Percentiles rank a stretch among this genome's conserved stretches.
These are phyloP conservation scores for Phytophthora megakarya DNA, from an alignment of 352 stramenopile species.

Conservation along the genomic window DNA sequence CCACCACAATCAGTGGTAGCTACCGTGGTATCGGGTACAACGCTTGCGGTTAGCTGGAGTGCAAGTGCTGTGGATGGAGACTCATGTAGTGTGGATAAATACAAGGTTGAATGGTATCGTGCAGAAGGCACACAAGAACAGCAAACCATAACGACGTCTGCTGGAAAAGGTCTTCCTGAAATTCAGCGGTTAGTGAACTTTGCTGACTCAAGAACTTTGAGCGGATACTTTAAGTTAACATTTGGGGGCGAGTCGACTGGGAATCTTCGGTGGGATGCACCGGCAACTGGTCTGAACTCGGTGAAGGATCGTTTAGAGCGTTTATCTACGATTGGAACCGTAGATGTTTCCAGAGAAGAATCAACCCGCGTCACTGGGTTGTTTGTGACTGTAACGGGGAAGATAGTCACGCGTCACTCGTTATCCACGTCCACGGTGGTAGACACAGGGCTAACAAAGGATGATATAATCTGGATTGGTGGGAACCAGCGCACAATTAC, in stretches of 20 bases:
- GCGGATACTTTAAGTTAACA: slow-evolving; percentile 68
- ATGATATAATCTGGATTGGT: slow-evolving; percentile 62
- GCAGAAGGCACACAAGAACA: slow-evolving; percentile 56
- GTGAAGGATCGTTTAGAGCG: slow-evolving; percentile 75
- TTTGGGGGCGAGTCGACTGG: slow-evolving; percentile 66
- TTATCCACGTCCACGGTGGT: slow-evolving; percentile 35
- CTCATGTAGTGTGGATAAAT: slow-evolving; percentile 59
- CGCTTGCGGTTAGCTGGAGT: slow-evolving; percentile 56
- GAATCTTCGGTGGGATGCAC: slow-evolving; percentile 74
- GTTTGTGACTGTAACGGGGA: slow-evolving; percentile 39
- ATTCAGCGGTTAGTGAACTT: slow-evolving; percentile 66
- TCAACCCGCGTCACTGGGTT: slow-evolving; percentile 60
- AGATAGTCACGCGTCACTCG: slow-evolving; percentile 37
- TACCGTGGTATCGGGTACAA: slow-evolving; percentile 60
- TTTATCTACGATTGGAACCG: slow-evolving; percentile 64
- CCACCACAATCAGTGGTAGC: slow-evolving; percentile 50
- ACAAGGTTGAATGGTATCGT: slow-evolving; percentile 83
- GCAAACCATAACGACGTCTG: slow-evolving; percentile 81
- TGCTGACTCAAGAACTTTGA: slow-evolving; percentile 58
- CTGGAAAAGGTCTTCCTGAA: slow-evolving; percentile 65
- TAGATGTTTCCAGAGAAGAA: slow-evolving; percentile 52
- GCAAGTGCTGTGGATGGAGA: slow-evolving; percentile 32
- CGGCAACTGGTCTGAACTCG: slow-evolving; percentile 56
- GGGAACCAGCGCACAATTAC: slow-evolving; percentile 47
- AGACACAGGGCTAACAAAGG: slow-evolving; percentile 18